Evolutionary conservation across 164 flowering plant genomes (phyloP).

Genomic region (Stephania cephalantha): DNA sequence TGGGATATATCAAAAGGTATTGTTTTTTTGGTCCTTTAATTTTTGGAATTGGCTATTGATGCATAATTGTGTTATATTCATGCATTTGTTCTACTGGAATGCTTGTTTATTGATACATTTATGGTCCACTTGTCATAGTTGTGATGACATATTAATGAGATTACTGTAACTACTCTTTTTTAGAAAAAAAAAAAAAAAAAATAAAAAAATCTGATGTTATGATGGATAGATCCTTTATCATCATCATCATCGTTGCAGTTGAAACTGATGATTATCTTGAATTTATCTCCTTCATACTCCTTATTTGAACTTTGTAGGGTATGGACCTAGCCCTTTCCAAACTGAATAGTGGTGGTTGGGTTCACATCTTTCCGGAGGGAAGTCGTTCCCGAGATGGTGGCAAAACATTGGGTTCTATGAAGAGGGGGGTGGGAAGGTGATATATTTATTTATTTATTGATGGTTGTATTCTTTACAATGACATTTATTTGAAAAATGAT

Average conservation of each 20-base stretch:
- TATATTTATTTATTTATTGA: conserved; percentile 1
- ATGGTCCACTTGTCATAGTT: no score
- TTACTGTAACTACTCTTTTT: no score
- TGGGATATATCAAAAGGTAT: conserved; percentile 92
- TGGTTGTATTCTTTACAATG: not conserved
- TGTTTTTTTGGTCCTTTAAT: not conserved
- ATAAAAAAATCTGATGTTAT: no score
- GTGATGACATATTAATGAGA: no score
- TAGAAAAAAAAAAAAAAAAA: no score
- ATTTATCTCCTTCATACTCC: not conserved
- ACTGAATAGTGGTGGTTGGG: conserved; percentile 89
- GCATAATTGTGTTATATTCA: not conserved
- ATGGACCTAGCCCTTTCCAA: conserved; percentile 89
- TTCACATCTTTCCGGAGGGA: conserved; percentile 97
- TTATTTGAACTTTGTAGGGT: conserved; percentile 40
- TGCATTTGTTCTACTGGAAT: not conserved
- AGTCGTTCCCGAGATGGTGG: conserved; percentile 99
- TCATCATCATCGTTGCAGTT: no score
- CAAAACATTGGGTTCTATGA: conserved; percentile 67
- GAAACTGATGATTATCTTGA: not conserved
- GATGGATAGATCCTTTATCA: no score
- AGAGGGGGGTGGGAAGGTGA: conserved; percentile 95
- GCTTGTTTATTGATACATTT: no score
- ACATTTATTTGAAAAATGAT: not conserved
- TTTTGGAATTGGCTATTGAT: no score